A percentile compares a stretch with the other conserved stretches of the same genome.
Evolutionary conservation across 345 rosid genomes (phyloP).

Genomic region (Salix viminalis): DNA sequence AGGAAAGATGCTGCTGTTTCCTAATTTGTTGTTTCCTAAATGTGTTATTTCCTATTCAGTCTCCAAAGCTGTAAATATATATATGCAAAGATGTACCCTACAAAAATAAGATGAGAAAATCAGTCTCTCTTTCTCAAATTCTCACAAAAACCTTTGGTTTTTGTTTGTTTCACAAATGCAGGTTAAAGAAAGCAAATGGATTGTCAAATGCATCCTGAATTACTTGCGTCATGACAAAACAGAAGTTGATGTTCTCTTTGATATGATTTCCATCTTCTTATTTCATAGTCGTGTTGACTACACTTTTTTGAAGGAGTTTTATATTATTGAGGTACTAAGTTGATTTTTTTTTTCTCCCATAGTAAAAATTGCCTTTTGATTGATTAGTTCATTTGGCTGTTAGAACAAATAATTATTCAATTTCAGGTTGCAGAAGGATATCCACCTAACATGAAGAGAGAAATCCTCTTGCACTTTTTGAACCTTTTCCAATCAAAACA

Average conservation of each 20-base stretch:
- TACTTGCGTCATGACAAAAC: conserved; percentile 76
- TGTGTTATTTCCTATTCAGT: no score
- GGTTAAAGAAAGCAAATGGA: conserved; percentile 99
- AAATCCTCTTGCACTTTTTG: conserved; percentile 81
- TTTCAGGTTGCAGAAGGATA: conserved; percentile 95
- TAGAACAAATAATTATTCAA: conserved; percentile 4
- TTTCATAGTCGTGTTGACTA: conserved; percentile 91
- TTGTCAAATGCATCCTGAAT: conserved; percentile 90
- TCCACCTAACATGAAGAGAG: conserved; percentile 71
- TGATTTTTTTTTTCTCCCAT: background rate
- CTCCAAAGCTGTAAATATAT: no score
- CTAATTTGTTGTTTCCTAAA: no score
- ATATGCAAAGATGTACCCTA: no score
- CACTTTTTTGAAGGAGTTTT: conserved; percentile 96
- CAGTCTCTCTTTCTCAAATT: no score
- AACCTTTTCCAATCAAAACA: conserved; percentile 90
- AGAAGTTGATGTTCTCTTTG: conserved; percentile 87
- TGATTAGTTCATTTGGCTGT: background rate
- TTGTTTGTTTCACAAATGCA: conserved; percentile 33
- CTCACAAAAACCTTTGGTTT: background rate
- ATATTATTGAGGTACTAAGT: conserved; percentile 78
- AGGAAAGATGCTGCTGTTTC: no score
- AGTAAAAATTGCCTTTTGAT: background rate
- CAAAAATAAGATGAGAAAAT: no score
- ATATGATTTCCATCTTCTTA: conserved; percentile 86